These are phyloP conservation scores for Microbotryum silenes-acaulis DNA, from an alignment of 1,284 basidiomycete species.

Conservation along the genomic window DNA sequence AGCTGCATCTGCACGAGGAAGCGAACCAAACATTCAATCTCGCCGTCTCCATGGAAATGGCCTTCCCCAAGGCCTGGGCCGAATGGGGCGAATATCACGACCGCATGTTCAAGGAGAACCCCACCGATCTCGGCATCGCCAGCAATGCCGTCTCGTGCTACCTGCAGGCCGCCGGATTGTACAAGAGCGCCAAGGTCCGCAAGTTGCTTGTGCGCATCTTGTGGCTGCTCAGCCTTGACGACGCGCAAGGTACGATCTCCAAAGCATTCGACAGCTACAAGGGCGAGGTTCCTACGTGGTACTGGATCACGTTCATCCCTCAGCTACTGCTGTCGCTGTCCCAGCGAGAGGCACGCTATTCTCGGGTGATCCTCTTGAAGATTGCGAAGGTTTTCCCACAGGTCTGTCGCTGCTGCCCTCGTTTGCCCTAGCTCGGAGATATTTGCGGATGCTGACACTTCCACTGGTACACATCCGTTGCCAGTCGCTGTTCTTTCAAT, in stretches of 20 bases:
- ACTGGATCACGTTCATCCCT: constrained; percentile 96
- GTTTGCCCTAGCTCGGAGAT: not conserved
- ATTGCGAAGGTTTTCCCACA: constrained; percentile 92
- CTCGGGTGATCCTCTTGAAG: constrained; percentile 77
- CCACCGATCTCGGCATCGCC: constrained; percentile 61
- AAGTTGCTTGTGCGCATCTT: constrained; percentile 85
- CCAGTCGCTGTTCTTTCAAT: constrained; percentile 89
- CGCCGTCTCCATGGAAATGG: constrained; percentile 93
- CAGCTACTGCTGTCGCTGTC: constrained; percentile 88
- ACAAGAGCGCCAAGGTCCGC: constrained; percentile 89
- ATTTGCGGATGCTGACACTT: constrained; percentile 8
- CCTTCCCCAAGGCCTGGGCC: constrained; percentile 93
- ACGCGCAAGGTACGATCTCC: constrained; percentile 63
- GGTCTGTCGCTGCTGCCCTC: constrained; percentile 46
- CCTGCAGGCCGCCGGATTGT: constrained; percentile 90
- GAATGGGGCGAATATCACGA: constrained; percentile 98
- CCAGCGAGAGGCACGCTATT: constrained; percentile 87
- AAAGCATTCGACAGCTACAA: constrained; percentile 93
- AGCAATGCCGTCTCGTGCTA: constrained; percentile 95
- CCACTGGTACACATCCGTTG: not conserved
- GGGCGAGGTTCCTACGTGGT: constrained; percentile 95
- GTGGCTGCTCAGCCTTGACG: constrained; percentile 95
- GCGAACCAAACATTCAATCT: constrained; percentile 88
- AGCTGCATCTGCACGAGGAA: constrained; percentile 77
- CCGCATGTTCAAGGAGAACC: constrained; percentile 71